These are phyloP conservation scores for Elongisporangium undulatum DNA, from an alignment of 352 stramenopile species.

Conservation along the genomic window DNA sequence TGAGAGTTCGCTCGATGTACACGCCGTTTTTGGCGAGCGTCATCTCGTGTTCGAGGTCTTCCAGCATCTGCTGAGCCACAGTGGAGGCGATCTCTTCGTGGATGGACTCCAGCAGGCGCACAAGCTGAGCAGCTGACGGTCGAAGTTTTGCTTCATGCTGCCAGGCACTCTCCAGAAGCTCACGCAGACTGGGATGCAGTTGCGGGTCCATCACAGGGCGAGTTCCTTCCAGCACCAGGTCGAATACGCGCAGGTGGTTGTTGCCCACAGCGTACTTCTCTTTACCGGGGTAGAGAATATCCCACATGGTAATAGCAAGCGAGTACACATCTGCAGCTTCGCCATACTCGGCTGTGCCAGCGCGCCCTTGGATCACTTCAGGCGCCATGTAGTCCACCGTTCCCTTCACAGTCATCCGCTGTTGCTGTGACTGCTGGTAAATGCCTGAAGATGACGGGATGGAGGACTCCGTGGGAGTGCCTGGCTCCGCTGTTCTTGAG, in stretches of 20 bases:
- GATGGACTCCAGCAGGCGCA: conserved; percentile 40
- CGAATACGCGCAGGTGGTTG: conserved; percentile 52
- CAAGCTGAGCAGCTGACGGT: conserved; percentile 41
- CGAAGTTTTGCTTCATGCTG: conserved; percentile 40
- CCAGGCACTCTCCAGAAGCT: conserved; percentile 58
- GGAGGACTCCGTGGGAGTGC: neutral
- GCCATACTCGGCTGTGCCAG: conserved; percentile 40
- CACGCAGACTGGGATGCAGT: conserved; percentile 36
- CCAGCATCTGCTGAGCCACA: conserved; percentile 41
- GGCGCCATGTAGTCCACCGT: conserved; percentile 81
- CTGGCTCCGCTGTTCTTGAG: neutral
- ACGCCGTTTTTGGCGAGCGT: conserved; percentile 7
- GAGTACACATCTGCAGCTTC: conserved; percentile 74
- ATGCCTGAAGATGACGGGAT: neutral
- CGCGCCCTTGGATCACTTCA: conserved; percentile 72
- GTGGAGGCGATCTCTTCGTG: conserved; percentile 54
- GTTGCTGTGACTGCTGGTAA: neutral
- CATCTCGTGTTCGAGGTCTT: conserved; percentile 26
- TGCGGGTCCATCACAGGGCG: conserved; percentile 36
- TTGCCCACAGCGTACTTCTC: conserved; percentile 37
- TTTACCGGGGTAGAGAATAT: conserved; percentile 47
- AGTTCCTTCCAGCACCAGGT: conserved; percentile 36
- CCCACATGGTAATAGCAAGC: conserved; percentile 74
- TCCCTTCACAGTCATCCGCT: conserved; percentile 55
- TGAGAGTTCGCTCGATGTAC: conserved; percentile 21